Evolutionary conservation across 1,284 basidiomycete genomes (phyloP), one percentile per base, ranked within the genome.

Genomic region (Heliocybe sulcata): DNA sequence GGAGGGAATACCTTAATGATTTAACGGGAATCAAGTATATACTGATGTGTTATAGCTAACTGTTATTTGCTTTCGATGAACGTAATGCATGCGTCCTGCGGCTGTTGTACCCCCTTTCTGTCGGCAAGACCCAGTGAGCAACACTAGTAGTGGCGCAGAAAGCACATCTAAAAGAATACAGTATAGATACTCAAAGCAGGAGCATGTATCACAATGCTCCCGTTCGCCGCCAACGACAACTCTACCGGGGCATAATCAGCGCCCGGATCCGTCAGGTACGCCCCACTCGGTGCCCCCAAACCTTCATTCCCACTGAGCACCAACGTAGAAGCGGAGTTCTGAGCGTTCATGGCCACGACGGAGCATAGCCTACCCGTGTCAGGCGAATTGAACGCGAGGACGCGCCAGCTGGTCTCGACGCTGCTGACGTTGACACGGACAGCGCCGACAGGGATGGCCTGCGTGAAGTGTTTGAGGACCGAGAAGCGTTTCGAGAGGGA

Each of bases 401-500:
- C 60, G 42, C 56, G 51, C 27, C 60, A 56, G 26, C 38, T 49
- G 25, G 54, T 25, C 47, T 59, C 55, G 16, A 56, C 33, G 31
- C 55, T 57, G 22, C 22, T 45, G 10, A 61, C 60, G 48, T 57
- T 56, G 38, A 55, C 57, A 4, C 59, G 55, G 12, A 57, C 57
- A 2, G 60, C 45, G 23, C 60, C 60, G 27, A 60, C 38, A 23
- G 48, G 57, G 22, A 59, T 55, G 54, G 59, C 60, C n/a, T 58
- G 47, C 12, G 60, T 42, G 52, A 63, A 61, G 52, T 63, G 61
- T 51, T 60, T 60, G 53, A 63, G 51, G 35, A 63, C 55, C 50
- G 52, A 58, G 54, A 55, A 61, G 19, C 61, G 61, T 49, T 63
- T 63, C n/a, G 61, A 59, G 50, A 51, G 51, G 59, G 57, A 59